Conservation (phyloP, 1,139 yeast species). For the Pneumocystis jirovecii region DNA sequence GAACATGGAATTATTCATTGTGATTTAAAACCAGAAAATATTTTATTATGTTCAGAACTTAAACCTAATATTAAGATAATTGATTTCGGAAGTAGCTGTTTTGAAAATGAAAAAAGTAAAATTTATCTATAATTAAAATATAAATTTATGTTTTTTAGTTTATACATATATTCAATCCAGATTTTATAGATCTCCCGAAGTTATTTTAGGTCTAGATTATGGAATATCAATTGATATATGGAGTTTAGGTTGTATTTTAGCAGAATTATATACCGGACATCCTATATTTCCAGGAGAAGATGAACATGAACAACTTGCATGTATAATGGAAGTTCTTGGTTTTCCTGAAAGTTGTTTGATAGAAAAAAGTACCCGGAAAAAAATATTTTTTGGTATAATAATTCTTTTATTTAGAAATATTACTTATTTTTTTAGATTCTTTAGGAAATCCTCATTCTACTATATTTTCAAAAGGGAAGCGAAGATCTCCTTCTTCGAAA, state of each 20-base stretch:
- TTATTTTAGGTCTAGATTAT: conserved; percentile 63
- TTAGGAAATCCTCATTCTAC: conserved; percentile 15
- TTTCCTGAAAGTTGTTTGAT: conserved; percentile 36
- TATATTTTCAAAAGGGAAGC: conserved; percentile 23
- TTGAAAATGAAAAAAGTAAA: conserved; percentile 75
- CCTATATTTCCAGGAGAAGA: conserved; percentile 60
- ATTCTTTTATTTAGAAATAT: conserved; percentile 20
- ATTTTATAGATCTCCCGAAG: conserved; percentile 83
- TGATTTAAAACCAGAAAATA: conserved; percentile 90
- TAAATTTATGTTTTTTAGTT: conserved; percentile 52
- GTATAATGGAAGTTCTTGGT: conserved; percentile 48
- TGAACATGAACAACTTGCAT: conserved; percentile 51
- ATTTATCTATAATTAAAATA: conserved; percentile 65
- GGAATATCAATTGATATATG: conserved; percentile 59
- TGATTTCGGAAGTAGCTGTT: conserved; percentile 95
- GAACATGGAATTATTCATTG: conserved; percentile 52
- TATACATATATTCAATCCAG: conserved; percentile 92
- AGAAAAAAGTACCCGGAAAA: conserved; percentile 25
- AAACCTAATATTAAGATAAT: conserved; percentile 79
- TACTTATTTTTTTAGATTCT: neutral
- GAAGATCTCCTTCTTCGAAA: conserved; percentile 23
- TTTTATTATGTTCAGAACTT: conserved; percentile 63
- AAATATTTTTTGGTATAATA: conserved; percentile 30
- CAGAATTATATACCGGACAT: conserved; percentile 49
- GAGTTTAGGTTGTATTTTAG: conserved; percentile 60